Percentiles rank a stretch among this genome's conserved stretches.
Conservation (phyloP, 2,329 filamentous ascomycete species). For the Zasmidium angulare region DNA sequence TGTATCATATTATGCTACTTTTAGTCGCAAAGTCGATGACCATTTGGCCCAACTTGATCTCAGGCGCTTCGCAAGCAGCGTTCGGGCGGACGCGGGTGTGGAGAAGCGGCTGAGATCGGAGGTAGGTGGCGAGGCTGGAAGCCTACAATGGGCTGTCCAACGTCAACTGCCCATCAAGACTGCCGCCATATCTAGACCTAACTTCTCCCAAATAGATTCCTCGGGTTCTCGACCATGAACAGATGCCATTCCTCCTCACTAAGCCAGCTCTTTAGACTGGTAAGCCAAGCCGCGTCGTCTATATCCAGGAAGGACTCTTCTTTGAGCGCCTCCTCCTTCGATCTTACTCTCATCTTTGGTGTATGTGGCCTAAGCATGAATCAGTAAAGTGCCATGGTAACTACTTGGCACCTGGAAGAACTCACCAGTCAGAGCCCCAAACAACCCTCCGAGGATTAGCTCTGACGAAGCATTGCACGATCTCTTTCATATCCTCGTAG, state of each 20-base stretch:
- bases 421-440: conserved; percentile 1
- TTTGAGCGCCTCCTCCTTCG: neutral
- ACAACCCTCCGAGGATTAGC: neutral
- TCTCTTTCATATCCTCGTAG: conserved; percentile 1
- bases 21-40: too few species aligned
- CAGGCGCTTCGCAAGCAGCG: too few species aligned
- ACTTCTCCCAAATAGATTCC: neutral
- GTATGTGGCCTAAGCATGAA: neutral
- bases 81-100: too few species aligned
- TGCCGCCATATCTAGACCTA: too few species aligned
- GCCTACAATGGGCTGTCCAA: too few species aligned
- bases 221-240: neutral
- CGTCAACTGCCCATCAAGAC: too few species aligned
- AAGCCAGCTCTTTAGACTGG: neutral
- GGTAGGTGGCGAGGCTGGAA: too few species aligned
- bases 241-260: neutral
- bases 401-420: neutral
- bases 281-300: neutral
- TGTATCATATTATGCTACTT: too few species aligned
- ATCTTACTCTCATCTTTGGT: neutral
- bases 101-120: too few species aligned
- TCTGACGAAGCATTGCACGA: neutral
- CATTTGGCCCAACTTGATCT: too few species aligned
- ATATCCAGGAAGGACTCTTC: neutral
- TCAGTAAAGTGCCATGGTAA: neutral